Conservation (phyloP, 176 grass and related monocot species). For the Carex myosuroides region DNA sequence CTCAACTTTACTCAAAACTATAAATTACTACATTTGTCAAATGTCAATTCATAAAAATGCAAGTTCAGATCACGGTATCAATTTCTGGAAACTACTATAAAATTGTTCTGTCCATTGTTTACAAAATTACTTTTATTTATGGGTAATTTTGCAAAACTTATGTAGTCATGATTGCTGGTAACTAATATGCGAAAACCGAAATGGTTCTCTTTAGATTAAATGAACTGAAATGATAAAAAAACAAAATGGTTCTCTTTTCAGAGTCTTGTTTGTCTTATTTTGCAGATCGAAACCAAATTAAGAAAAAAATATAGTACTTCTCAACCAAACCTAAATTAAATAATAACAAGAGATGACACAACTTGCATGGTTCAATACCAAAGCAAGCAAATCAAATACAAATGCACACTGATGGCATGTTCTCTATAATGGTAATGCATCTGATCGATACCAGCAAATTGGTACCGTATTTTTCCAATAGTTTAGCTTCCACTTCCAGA, state of each 20-base stretch:
- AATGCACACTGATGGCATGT: not conserved
- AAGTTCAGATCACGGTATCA: not conserved
- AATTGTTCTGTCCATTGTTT: not conserved
- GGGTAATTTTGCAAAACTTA: not conserved
- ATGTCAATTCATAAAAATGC: not conserved
- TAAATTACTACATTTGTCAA: too few species aligned
- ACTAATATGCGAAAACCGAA: not conserved
- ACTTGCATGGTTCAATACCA: not conserved
- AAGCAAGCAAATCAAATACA: not conserved
- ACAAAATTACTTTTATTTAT: not conserved
- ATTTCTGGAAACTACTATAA: not conserved
- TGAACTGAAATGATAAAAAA: not conserved
- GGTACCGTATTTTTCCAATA: not conserved
- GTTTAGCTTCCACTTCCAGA: not conserved
- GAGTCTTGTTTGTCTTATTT: not conserved
- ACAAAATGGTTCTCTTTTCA: too few species aligned
- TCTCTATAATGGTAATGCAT: not conserved
- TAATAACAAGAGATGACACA: not conserved
- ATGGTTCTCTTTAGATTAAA: too few species aligned
- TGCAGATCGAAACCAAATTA: not conserved
- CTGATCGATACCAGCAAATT: not conserved
- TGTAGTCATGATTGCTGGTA: not conserved
- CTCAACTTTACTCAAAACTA: too few species aligned
- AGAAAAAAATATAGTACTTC: not conserved
- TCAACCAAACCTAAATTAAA: not conserved